Base-by-base conservation (phyloP, 2,329 filamentous ascomycete species). In the Paecilomyces fulvus region DNA sequence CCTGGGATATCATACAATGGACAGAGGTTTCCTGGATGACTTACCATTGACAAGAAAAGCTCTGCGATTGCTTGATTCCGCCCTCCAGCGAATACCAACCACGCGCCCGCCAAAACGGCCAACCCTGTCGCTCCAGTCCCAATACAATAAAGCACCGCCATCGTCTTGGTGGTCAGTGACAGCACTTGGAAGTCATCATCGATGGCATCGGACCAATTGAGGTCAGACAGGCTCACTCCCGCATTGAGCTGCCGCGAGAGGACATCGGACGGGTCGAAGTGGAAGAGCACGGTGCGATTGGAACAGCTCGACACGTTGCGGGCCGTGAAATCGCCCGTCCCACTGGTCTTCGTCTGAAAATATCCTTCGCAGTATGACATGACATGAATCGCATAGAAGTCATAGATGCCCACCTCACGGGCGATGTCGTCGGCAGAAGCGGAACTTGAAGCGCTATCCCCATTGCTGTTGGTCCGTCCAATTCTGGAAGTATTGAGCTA, bases 341-440 rank as follows among this genome's bases (percentile, higher is more conserved):
- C 78, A 11, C 74, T 67, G 7, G 65, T 65, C 2, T 66, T 61
- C 7, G 25, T 28, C 25, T 28, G 25, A 52, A 73, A 74, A 28
- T 61, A 68, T 20, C 78, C 77, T 58, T 78, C 75, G 71, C 84
- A 87, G 71, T 81, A 82, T 67, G 81, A 77, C 70, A 85, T 78
- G 55, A 86, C 64, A 66, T 87, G 82, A 14, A 80, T 75, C 20
- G 77, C 79, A 72, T 86, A 86, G 70, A 82, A 87, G 67, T 85
- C 79, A 46, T 81, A 75, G 33, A 85, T 73, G 37, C 81, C 80
- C 14, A 84, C 69, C 17, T 74, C 68, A 50, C 75, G 67, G 20
- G 78, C 76, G 25, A 81, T 66, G 53, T 69, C 68, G 59, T 67
- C 54, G 51, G 70, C 66, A 52, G 64, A 57, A 28, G 21, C 3